phyloP scores from a whole-genome alignment of 2,329 filamentous ascomycete species.

The Herpotrichia juniperi region DNA sequence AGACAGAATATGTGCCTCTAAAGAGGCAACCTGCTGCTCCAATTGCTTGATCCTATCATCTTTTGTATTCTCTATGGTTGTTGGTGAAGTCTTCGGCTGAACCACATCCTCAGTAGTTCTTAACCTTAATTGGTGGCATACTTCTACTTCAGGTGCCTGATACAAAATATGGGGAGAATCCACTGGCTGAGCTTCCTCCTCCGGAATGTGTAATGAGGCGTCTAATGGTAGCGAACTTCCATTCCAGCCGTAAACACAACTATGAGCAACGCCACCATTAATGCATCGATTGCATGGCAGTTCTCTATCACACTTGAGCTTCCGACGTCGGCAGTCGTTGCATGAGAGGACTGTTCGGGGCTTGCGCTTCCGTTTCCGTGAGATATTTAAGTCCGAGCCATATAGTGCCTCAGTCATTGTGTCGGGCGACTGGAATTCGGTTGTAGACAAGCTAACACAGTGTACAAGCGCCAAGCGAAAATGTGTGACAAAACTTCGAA shows the following conservation, averaged over 20 bases:
- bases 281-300: conserved; percentile 48
- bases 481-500: background rate
- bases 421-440: background rate
- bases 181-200: background rate
- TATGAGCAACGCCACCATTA: conserved; percentile 42
- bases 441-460: background rate
- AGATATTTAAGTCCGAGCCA: background rate
- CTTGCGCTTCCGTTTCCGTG: conserved; percentile 16
- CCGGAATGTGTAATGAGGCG: background rate
- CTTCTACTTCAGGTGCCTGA: background rate
- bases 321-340: conserved; percentile 48
- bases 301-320: conserved; percentile 50
- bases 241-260: conserved; percentile 40
- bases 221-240: conserved; percentile 8
- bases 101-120: background rate
- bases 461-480: background rate
- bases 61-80: conserved; percentile 14
- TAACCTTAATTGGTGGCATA: background rate
- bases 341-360: conserved; percentile 48
- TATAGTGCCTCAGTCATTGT: background rate
- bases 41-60: conserved; percentile 13
- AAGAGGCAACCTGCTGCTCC: conserved; percentile 10
- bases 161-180: background rate
- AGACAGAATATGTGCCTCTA: conserved; percentile 12
- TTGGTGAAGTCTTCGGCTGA: conserved; percentile 1